Percentiles rank a stretch among this genome's conserved stretches.
phyloP scores from a whole-genome alignment of 31 red algal species.

The Bonnemaisonia californica region DNA sequence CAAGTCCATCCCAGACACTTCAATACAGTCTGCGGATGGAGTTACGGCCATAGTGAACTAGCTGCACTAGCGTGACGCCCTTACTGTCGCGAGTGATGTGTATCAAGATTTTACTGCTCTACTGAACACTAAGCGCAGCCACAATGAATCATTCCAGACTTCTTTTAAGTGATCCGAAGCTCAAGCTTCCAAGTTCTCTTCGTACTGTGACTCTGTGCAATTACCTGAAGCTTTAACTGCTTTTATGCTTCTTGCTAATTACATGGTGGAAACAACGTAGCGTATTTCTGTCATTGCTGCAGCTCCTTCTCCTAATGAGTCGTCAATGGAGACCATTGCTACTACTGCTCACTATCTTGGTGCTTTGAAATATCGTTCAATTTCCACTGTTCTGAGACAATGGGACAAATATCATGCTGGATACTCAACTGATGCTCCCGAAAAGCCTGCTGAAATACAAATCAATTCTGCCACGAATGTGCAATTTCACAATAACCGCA shows the following conservation, averaged over 20 bases:
- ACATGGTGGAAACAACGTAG: background rate
- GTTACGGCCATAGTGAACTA: background rate
- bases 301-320: background rate
- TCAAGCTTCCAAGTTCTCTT: conserved; percentile 5
- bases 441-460: background rate
- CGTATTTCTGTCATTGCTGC: background rate
- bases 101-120: conserved; percentile 2
- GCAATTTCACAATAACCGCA: background rate
- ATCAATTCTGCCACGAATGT: background rate
- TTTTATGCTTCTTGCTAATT: conserved; percentile 16
- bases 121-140: background rate
- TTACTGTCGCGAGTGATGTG: background rate
- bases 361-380: background rate
- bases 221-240: conserved; percentile 13
- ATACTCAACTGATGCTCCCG: background rate
- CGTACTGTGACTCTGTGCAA: background rate
- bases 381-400: background rate
- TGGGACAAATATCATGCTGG: background rate
- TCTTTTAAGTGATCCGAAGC: background rate
- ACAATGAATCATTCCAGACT: background rate
- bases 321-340: background rate
- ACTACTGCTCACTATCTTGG: conserved; percentile 2
- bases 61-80: conserved; percentile 3
- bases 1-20: background rate
- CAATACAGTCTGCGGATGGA: background rate